Base-by-base conservation (phyloP, 192 early-diverging fungal genomes). In the Coemansia sp. region DNA sequence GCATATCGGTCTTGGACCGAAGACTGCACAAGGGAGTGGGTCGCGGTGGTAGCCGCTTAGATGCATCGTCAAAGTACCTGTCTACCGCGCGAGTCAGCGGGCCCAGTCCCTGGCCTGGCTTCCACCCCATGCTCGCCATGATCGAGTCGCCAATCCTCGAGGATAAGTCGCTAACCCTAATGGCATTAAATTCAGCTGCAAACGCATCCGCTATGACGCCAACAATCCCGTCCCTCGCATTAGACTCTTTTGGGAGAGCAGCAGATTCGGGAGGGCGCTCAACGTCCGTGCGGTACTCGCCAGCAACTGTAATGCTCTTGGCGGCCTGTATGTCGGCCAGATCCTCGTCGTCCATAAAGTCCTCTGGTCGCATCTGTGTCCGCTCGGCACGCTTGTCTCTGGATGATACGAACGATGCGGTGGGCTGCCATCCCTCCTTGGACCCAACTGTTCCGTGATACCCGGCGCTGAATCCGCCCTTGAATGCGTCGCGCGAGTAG, bases 291-390 rank as follows among this genome's bases (percentile, higher is more conserved):
- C 24, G 19, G 40, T 60, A 74, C 7, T 47, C 59, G 7, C 31
- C 54, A 19, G 27, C 20, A 4, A 76, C 65, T 0, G 54, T 14
- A 35, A 76, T n/a, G 31, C 7, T 10, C 45, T 43, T 51, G 8
- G 64, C 20, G 20, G 64, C 75, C 12, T 54, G 63, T 0, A 49
- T 37, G 47, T 84, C 94, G 62, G 87, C 89, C 20, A 93, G 64
- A 64, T 99, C 97, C 66, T 99, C 95, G 6, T 96, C 94, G 78
- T 99, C 97, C 97, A 99, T 99, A 64, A 89, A 97, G 65, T 99
- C 96, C 64, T 96, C 92, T 1, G 70, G 89, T 14, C 73, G 75
- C 59, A 67, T 58, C 45, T 39, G 58, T n/a, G 68, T 82, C 39
- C 60, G 67, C 47, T 88, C 83, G 6, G 80, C 81, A 12, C 94